Conservation (phyloP, 169 alveolate genomes). For the Cryptosporidium sp. region DNA sequence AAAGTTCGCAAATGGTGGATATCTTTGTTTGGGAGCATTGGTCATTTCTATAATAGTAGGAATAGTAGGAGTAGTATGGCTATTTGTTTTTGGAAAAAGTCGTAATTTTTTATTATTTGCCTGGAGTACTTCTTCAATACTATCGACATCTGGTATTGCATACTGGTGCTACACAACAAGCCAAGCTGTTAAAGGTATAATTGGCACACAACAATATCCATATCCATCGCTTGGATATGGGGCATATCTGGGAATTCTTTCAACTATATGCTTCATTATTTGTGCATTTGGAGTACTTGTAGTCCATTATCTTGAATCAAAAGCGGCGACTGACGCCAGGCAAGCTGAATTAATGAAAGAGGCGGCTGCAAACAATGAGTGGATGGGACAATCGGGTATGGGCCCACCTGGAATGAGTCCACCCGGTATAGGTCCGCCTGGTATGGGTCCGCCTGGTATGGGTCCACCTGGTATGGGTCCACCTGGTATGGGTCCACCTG, state of each 20-base stretch:
- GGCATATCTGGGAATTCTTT: constrained; percentile 41
- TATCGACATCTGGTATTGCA: constrained; percentile 45
- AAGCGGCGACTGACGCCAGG: constrained; percentile 58
- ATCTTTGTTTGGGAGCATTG: constrained; percentile 68
- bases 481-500: constrained; percentile 49
- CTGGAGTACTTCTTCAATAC: constrained; percentile 73
- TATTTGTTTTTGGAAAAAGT: constrained; percentile 72
- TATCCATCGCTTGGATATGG: constrained; percentile 67
- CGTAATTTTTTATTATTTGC: constrained; percentile 69
- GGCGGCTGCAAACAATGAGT: constrained; percentile 58
- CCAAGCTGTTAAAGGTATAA: constrained; percentile 43
- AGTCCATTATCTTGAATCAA: constrained; percentile 49
- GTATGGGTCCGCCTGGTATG: constrained; percentile 18
- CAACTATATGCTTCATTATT: constrained; percentile 43
- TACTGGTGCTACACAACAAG: constrained; percentile 69
- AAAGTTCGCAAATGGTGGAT: constrained; percentile 73
- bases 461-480: constrained; percentile 52
- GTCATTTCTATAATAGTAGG: constrained; percentile 64
- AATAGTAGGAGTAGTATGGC: constrained; percentile 65
- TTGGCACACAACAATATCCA: constrained; percentile 67
- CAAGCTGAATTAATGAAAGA: constrained; percentile 70
- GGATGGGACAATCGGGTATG: constrained; percentile 64
- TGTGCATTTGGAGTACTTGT: constrained; percentile 71
- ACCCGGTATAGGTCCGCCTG: constrained; percentile 31
- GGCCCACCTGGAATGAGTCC: constrained; percentile 73